Conservation (phyloP, 306 rosid species). For the Rosa lucieae region DNA sequence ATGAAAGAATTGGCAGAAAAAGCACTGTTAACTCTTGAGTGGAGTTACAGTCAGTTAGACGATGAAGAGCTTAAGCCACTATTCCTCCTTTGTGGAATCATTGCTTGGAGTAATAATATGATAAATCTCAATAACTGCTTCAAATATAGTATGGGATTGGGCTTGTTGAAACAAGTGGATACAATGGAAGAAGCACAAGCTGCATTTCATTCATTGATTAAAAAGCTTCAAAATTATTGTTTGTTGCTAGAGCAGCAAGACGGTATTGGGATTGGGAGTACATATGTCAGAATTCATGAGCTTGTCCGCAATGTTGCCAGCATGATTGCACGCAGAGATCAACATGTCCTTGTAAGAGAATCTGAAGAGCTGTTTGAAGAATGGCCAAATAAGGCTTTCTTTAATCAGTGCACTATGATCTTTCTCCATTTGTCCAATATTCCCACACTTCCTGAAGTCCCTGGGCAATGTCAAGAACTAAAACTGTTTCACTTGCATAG, state of each 20-base stretch:
- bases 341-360: background rate
- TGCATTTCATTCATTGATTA: background rate
- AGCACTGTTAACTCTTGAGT: background rate
- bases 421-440: background rate
- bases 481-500: background rate
- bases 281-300: constrained; percentile 33
- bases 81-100: constrained; percentile 26
- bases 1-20: background rate
- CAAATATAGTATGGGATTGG: constrained; percentile 33
- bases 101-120: background rate
- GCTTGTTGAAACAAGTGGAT: background rate
- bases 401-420: constrained; percentile 11
- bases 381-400: constrained; percentile 7
- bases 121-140: constrained; percentile 26
- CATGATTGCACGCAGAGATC: background rate
- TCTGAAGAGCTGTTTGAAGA: background rate
- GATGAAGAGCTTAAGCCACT: constrained; percentile 7
- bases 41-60: constrained; percentile 24
- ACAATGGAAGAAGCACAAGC: constrained; percentile 4
- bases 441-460: constrained; percentile 11
- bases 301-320: constrained; percentile 21
- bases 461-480: constrained; percentile 5
- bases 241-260: constrained; percentile 14
- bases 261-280: too few species aligned
- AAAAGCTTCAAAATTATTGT: constrained; percentile 15